These are phyloP conservation scores for Termitomyces sp. DNA, from an alignment of 768 basidiomycete genomes.

Conservation along the genomic window DNA sequence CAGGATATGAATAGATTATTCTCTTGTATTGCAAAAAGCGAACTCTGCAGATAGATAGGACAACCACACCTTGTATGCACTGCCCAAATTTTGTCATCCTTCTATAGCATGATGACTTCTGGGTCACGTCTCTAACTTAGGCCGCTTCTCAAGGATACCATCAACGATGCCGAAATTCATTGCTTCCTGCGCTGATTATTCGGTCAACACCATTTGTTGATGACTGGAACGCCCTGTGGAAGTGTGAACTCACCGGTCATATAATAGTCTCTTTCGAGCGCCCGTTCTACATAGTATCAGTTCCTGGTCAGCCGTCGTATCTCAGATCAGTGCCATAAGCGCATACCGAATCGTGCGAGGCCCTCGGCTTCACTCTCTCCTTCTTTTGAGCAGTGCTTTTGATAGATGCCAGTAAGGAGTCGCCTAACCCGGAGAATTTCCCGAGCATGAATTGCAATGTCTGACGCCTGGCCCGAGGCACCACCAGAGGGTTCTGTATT, in stretches of 20 bases:
- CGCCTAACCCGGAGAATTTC: slow-evolving; percentile 91
- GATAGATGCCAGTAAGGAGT: slow-evolving; percentile 84
- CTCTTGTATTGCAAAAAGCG: too few relatives aligned
- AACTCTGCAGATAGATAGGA: too few relatives aligned
- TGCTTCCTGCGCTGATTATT: slow-evolving; percentile 72
- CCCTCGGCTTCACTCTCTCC: slow-evolving; percentile 65
- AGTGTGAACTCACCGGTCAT: slow-evolving; percentile 66
- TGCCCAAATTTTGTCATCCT: neutral
- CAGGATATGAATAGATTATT: too few relatives aligned
- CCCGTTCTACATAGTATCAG: slow-evolving; percentile 55
- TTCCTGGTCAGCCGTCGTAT: slow-evolving; percentile 8
- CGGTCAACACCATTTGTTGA: slow-evolving; percentile 14
- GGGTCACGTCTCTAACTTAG: slow-evolving; percentile 40
- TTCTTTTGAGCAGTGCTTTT: slow-evolving; percentile 71
- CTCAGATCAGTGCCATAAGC: slow-evolving; percentile 8
- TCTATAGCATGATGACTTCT: neutral
- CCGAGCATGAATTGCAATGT: slow-evolving; percentile 96
- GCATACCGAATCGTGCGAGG: slow-evolving; percentile 74
- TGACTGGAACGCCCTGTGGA: slow-evolving; percentile 6
- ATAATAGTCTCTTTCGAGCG: slow-evolving; percentile 93
- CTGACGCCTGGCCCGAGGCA: slow-evolving; percentile 91
- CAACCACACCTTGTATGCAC: too few relatives aligned
- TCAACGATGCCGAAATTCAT: slow-evolving; percentile 91
- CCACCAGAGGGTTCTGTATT: slow-evolving; percentile 90
- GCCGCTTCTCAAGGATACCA: slow-evolving; percentile 80